These are phyloP conservation scores for Aspergillus sp. DNA, from an alignment of 2,329 filamentous ascomycete species.

Conservation along the genomic window DNA sequence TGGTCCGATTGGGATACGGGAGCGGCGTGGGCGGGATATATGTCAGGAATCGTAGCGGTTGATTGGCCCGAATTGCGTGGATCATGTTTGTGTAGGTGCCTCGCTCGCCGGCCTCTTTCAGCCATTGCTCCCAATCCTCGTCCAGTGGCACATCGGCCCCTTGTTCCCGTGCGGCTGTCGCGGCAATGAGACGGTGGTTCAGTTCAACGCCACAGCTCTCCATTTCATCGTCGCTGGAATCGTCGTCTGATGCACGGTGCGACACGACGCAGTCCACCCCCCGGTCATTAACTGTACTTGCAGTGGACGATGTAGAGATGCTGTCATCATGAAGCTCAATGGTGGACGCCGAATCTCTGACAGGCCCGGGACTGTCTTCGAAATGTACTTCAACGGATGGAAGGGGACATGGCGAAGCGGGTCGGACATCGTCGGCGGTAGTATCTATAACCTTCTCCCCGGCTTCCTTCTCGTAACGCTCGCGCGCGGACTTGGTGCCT, in stretches of 20 bases:
- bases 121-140: conserved; percentile 49
- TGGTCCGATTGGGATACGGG: conserved; percentile 9
- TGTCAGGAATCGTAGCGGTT: conserved; percentile 25
- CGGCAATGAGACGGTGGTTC: conserved; percentile 46
- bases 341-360: conserved; percentile 16
- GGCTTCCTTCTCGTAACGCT: conserved; percentile 46
- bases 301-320: conserved; percentile 6
- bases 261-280: conserved; percentile 14
- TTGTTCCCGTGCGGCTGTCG: conserved; percentile 45
- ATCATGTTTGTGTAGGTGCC: conserved; percentile 37
- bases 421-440: conserved; percentile 49
- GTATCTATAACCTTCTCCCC: conserved; percentile 53
- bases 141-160: conserved; percentile 39
- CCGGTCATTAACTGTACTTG: conserved; percentile 17
- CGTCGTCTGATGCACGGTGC: conserved; percentile 28
- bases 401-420: conserved; percentile 38
- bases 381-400: conserved; percentile 27
- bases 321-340: conserved; percentile 17
- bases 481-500: conserved; percentile 41
- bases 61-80: conserved; percentile 30
- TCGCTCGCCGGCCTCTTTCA: conserved; percentile 49
- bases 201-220: conserved; percentile 45
- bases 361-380: conserved; percentile 17
- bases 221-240: conserved; percentile 39
- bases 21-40: conserved; percentile 15